Percentiles rank a stretch among this genome's conserved stretches.
These are phyloP conservation scores for Paecilomyces dactylethromorphus DNA, from an alignment of 2,329 filamentous ascomycete species.

Conservation along the genomic window DNA sequence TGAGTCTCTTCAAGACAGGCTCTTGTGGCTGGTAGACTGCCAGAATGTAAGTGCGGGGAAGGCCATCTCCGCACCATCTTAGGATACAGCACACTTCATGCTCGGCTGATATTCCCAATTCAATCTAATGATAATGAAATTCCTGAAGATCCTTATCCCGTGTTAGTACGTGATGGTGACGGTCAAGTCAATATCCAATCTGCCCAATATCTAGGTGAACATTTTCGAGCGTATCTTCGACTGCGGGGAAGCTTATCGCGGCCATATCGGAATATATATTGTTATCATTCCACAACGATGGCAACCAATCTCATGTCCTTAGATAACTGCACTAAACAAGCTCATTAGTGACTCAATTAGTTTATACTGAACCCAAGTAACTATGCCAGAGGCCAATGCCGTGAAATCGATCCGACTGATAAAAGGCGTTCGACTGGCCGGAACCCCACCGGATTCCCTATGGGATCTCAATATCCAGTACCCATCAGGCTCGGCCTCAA, in stretches of 20 bases:
- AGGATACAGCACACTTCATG: not conserved
- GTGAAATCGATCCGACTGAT: conserved; percentile 9
- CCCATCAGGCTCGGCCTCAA: conserved; percentile 1
- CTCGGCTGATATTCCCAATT: no score
- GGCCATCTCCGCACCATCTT: no score
- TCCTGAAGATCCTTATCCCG: not conserved
- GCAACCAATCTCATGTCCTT: not conserved
- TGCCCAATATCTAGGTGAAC: not conserved
- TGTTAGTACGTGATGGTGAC: not conserved
- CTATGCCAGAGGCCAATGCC: conserved; percentile 8
- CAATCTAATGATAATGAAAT: no score
- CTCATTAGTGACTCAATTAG: not conserved
- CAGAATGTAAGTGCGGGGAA: no score
- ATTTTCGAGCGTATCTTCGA: not conserved
- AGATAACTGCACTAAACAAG: not conserved
- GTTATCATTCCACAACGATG: not conserved
- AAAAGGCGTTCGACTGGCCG: conserved; percentile 23
- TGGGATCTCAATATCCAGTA: conserved; percentile 27
- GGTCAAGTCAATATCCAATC: not conserved
- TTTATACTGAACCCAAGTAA: not conserved
- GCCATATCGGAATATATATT: not conserved
- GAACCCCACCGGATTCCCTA: conserved; percentile 15
- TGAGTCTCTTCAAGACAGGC: no score
- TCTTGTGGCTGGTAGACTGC: no score
- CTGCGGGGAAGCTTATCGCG: not conserved